Conservation (phyloP, 2,329 filamentous ascomycete genomes). For the Calcarisporium arbuscula region DNA sequence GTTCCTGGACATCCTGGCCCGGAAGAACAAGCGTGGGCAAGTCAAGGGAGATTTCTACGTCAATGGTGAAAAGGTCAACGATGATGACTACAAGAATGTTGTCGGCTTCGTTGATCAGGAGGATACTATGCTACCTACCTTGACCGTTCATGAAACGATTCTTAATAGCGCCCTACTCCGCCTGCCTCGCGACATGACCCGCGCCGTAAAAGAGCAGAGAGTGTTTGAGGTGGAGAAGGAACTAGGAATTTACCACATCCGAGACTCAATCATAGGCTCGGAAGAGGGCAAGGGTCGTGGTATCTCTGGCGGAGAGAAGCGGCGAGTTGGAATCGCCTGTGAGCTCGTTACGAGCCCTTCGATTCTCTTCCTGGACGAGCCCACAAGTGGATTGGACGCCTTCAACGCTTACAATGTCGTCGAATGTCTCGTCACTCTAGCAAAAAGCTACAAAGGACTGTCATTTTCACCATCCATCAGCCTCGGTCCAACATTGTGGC, state of each 20-base stretch:
- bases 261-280: constrained; percentile 90
- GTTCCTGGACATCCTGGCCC: constrained; percentile 89
- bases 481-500: constrained; percentile 97
- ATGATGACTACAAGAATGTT: constrained; percentile 82
- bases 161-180: constrained; percentile 87
- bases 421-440: constrained; percentile 88
- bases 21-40: constrained; percentile 89
- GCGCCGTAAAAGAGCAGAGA: constrained; percentile 78
- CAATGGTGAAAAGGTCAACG: constrained; percentile 83
- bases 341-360: constrained; percentile 96
- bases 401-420: constrained; percentile 98
- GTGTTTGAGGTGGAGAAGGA: constrained; percentile 93
- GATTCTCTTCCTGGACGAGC: constrained; percentile 94
- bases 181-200: constrained; percentile 87
- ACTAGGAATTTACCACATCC: constrained; percentile 89
- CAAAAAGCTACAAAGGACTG: constrained; percentile 95
- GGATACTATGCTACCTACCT: constrained; percentile 89
- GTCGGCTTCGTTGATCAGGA: constrained; percentile 98
- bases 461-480: constrained; percentile 98
- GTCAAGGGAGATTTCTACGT: constrained; percentile 80
- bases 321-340: constrained; percentile 93
- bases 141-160: constrained; percentile 97
- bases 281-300: constrained; percentile 92
- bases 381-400: constrained; percentile 90
- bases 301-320: constrained; percentile 94